phyloP scores from a whole-genome alignment of 2,329 filamentous ascomycete genomes.

The Cladophialophora psammophila region DNA sequence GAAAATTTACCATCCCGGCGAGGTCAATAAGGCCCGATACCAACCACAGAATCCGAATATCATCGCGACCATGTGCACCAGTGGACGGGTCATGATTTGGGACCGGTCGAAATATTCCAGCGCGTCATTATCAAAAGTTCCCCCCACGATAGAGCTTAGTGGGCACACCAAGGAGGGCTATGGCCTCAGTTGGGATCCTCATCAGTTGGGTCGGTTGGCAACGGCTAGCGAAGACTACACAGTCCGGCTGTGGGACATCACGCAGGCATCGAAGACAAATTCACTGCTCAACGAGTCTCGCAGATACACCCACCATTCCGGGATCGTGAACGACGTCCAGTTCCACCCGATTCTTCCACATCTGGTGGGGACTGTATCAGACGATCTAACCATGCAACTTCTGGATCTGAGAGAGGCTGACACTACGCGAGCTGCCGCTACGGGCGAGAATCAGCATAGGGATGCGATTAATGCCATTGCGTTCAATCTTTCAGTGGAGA shows the following conservation, averaged over 20 bases:
- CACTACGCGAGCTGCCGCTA: conserved; percentile 68
- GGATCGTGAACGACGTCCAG: conserved; percentile 96
- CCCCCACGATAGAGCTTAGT: conserved; percentile 81
- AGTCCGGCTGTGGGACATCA: conserved; percentile 91
- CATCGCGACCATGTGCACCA: conserved; percentile 89
- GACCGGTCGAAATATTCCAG: conserved; percentile 93
- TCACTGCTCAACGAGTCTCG: conserved; percentile 74
- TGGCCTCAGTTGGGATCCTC: conserved; percentile 90
- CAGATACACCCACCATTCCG: conserved; percentile 84
- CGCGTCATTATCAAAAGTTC: conserved; percentile 74
- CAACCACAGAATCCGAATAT: conserved; percentile 97
- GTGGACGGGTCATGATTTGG: conserved; percentile 89
- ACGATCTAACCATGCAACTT: conserved; percentile 91
- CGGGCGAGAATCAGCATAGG: conserved; percentile 76
- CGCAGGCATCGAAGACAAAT: conserved; percentile 72
- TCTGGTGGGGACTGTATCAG: conserved; percentile 91
- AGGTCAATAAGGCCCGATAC: conserved; percentile 98
- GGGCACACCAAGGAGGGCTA: conserved; percentile 92
- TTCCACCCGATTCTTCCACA: conserved; percentile 86
- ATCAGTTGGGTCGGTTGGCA: conserved; percentile 78
- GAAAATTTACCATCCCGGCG: conserved; percentile 93
- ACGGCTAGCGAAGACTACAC: conserved; percentile 93
- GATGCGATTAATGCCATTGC: conserved; percentile 96
- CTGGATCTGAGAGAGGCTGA: conserved; percentile 79
- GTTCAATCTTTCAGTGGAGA: conserved; percentile 92